Percentiles rank a stretch among this genome's conserved stretches.
phyloP scores from a whole-genome alignment of 78 protist genomes.

The Chrysochromulina parva region DNA sequence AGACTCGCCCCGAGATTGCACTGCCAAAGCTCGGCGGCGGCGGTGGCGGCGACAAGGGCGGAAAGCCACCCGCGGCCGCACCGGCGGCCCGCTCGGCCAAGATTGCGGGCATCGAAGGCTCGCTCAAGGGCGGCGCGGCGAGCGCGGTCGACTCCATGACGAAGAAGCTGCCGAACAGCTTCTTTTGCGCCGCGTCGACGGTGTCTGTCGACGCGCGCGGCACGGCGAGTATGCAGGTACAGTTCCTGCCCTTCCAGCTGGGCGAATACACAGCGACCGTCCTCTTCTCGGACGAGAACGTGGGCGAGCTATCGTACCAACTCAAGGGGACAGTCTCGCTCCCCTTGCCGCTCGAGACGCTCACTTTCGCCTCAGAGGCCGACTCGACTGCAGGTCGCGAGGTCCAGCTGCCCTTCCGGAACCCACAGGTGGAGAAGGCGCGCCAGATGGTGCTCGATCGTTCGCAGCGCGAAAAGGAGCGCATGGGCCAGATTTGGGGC shows the following conservation, averaged over 20 bases:
- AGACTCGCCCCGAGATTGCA: neutral
- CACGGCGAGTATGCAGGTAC: neutral
- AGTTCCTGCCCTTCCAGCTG: conserved; percentile 53
- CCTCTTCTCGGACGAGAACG: conserved; percentile 34
- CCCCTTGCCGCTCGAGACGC: neutral
- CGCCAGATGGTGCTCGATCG: neutral
- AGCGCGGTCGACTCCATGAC: no score
- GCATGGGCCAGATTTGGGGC: neutral
- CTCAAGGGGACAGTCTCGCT: neutral
- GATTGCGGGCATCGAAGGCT: no score
- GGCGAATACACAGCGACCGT: conserved; percentile 42
- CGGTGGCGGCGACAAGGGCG: neutral
- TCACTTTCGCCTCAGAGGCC: neutral
- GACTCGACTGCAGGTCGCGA: neutral
- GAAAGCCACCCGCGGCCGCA: no score
- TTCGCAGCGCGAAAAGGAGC: neutral
- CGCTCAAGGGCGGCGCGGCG: no score
- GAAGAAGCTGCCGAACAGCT: neutral
- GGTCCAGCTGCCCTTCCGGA: neutral
- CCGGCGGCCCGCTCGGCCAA: no score
- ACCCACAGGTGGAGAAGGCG: neutral
- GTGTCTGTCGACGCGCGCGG: conserved; percentile 20
- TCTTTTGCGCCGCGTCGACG: neutral
- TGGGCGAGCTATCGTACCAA: conserved; percentile 54
- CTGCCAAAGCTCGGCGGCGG: neutral